Base-by-base conservation (phyloP, 768 basidiomycete species). In the Auricularia sp. region DNA sequence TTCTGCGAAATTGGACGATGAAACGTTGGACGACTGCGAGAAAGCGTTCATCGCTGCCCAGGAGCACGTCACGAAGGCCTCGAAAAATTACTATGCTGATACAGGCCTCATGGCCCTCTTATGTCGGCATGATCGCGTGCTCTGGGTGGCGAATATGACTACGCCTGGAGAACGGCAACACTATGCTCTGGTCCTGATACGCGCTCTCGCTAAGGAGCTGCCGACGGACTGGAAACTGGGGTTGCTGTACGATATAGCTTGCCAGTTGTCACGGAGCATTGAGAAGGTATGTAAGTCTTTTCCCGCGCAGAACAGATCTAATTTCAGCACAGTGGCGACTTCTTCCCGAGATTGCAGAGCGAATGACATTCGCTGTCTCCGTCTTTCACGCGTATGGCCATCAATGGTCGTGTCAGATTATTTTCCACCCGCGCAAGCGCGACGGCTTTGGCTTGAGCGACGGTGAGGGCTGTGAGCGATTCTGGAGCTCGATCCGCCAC, bases 241-340 rank as follows among this genome's bases (percentile, higher is more conserved):
- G 64, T 34, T 71, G 68, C 63, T 79, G 74, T 12, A 73, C 75
- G 12, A 71, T 64, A 66, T 79, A 73, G 0, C 74, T 72, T 58
- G 76, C 74, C 72, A 72, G 77, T 58, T 80, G 75, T 8, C 72
- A 68, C 2, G 74, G 61, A 6, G 68, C 70, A 39, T 44, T 36
- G 44, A 65, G 36, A 60, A 61, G 60, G 64, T 54, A 29, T 3
- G 39, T 39, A 12, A 7, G 29, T 8, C 23, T 12, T 44, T 12
- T n/a, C n/a, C n/a, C n/a, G n/a, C n/a, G n/a, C n/a, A n/a, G n/a
- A n/a, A n/a, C n/a, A n/a, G n/a, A n/a, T n/a, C n/a, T n/a, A n/a
- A n/a, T n/a, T n/a, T n/a, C n/a, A 10, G 18, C 18, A 18, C 29
- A 68, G 66, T 67, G 60, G 36, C 64, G 11, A 2, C 35, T 65